Percentiles rank a stretch among this genome's conserved stretches.
Conservation (phyloP, 164 flowering plant genomes). For the Litsea cubeba region DNA sequence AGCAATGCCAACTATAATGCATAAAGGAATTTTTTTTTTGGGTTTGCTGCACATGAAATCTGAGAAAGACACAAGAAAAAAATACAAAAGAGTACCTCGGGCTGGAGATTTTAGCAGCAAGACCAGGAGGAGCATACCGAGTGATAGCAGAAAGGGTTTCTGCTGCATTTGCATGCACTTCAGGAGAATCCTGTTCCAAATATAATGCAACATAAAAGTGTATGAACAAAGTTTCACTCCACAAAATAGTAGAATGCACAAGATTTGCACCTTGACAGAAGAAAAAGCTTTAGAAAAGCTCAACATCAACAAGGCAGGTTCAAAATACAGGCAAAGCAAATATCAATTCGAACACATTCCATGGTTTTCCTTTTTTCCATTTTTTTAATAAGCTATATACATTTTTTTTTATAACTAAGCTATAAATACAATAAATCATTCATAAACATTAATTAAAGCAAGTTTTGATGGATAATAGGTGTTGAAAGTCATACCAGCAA, state of each 20-base stretch:
- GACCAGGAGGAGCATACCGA: constrained; percentile 69
- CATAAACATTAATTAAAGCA: too few species aligned
- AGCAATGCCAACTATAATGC: not conserved
- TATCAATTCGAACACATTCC: not conserved
- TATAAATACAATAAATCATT: too few species aligned
- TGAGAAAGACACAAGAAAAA: not conserved
- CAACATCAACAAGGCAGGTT: not conserved
- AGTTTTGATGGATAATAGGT: too few species aligned
- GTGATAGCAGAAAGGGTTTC: constrained; percentile 82
- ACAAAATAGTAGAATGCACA: not conserved
- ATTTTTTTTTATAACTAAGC: too few species aligned
- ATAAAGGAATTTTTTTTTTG: not conserved
- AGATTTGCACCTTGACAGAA: not conserved
- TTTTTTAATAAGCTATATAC: too few species aligned
- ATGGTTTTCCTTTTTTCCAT: not conserved
- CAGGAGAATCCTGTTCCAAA: constrained; percentile 68
- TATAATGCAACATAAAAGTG: not conserved
- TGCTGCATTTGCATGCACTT: constrained; percentile 93
- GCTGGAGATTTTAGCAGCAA: constrained; percentile 74
- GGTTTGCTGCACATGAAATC: not conserved
- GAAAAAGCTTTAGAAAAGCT: not conserved
- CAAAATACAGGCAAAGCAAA: not conserved
- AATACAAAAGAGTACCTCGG: constrained; percentile 49
- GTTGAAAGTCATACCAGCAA: too few species aligned
- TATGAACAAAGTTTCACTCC: not conserved